These are phyloP conservation scores for Pythium brassicae DNA, from an alignment of 352 stramenopile species.

Conservation along the genomic window DNA sequence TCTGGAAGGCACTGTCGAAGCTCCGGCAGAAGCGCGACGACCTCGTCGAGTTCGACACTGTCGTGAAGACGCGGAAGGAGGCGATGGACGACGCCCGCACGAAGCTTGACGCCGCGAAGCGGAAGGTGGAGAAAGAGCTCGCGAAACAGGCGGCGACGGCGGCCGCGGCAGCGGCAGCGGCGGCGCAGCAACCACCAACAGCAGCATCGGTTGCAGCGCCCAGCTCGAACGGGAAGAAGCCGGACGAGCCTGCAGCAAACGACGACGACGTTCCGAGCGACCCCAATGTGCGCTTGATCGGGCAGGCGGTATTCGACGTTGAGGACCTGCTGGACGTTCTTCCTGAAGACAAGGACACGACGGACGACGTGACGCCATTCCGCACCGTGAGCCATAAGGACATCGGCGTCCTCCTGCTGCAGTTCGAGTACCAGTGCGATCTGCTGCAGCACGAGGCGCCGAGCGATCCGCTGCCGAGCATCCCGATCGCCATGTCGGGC, in stretches of 20 bases:
- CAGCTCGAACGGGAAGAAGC: background rate
- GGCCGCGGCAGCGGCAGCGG: background rate
- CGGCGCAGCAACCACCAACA: background rate
- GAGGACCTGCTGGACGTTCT: constrained; percentile 35
- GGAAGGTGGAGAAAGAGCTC: background rate
- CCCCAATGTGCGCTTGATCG: constrained; percentile 27
- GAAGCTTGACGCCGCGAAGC: constrained; percentile 11
- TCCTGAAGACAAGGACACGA: constrained; percentile 36
- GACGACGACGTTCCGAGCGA: background rate
- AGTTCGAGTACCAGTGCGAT: constrained; percentile 48
- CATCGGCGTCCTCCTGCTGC: constrained; percentile 30
- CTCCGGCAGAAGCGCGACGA: constrained; percentile 43
- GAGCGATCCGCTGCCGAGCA: constrained; percentile 3
- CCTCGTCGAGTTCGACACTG: constrained; percentile 27
- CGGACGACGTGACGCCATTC: constrained; percentile 35
- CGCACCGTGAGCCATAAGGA: constrained; percentile 29
- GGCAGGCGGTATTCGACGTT: constrained; percentile 41
- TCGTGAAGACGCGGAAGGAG: constrained; percentile 14
- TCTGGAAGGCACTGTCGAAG: constrained; percentile 33
- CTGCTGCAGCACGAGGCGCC: constrained; percentile 23
- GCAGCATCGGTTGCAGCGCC: background rate
- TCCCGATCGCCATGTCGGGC: constrained; percentile 29
- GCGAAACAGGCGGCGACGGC: background rate
- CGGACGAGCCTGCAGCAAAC: background rate
- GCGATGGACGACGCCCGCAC: constrained; percentile 9